phyloP scores from a whole-genome alignment of 1,284 basidiomycete species.

The Athelia psychrophila region DNA sequence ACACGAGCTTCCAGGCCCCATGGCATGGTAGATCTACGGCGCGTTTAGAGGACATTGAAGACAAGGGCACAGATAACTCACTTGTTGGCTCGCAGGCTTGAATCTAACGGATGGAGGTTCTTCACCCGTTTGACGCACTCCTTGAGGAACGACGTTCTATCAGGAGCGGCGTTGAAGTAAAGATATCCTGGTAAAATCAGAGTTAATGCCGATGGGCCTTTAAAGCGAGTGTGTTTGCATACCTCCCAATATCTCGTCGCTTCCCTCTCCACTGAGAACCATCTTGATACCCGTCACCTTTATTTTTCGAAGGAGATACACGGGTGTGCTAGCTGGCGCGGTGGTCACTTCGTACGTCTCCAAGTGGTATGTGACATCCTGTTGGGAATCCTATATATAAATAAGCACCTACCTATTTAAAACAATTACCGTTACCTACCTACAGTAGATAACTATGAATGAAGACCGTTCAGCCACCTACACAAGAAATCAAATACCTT shows the following conservation, averaged over 20 bases:
- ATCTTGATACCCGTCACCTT: slow-evolving; percentile 99
- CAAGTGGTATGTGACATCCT: slow-evolving; percentile 96
- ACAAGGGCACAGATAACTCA: slow-evolving; percentile 28
- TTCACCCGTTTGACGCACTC: slow-evolving; percentile 96
- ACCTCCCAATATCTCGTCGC: slow-evolving; percentile 98
- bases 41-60: background rate
- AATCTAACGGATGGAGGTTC: slow-evolving; percentile 97
- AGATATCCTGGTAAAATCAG: slow-evolving; percentile 74
- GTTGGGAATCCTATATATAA: too few species aligned
- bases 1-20: slow-evolving; percentile 99
- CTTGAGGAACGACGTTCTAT: slow-evolving; percentile 89
- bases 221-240: slow-evolving; percentile 17
- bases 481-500: too few species aligned
- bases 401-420: too few species aligned
- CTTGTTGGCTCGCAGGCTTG: slow-evolving; percentile 99
- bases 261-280: slow-evolving; percentile 98
- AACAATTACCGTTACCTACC: too few species aligned
- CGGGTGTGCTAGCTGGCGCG: slow-evolving; percentile 95
- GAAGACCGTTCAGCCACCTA: too few species aligned
- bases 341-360: slow-evolving; percentile 99
- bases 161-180: slow-evolving; percentile 99
- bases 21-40: slow-evolving; percentile 90
- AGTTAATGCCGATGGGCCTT: background rate
- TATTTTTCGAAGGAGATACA: slow-evolving; percentile 98
- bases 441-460: too few species aligned